A percentile compares a stretch with the other conserved stretches of the same genome.
These are phyloP conservation scores for Penstemon barbatus DNA, from an alignment of 257 asterid genomes.

Conservation along the genomic window DNA sequence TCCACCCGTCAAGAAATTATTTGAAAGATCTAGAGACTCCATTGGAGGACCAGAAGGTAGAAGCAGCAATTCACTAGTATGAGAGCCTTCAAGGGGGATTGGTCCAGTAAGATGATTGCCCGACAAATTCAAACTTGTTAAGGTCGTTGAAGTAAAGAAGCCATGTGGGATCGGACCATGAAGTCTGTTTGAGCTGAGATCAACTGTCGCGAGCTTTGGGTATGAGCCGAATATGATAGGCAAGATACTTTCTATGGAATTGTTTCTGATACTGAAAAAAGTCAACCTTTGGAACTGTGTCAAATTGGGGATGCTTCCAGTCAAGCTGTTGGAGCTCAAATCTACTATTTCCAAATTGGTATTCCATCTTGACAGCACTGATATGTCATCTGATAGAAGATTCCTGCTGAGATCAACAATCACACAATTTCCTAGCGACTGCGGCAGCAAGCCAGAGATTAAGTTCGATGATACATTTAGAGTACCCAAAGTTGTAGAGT, in stretches of 20 bases:
- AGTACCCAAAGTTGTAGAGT: slow-evolving; percentile 60
- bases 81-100: slow-evolving; percentile 66
- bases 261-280: slow-evolving; percentile 55
- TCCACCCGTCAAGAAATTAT: slow-evolving; percentile 61
- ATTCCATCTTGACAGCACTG: slow-evolving; percentile 58
- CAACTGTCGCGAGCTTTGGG: slow-evolving; percentile 51
- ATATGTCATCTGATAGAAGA: slow-evolving; percentile 51
- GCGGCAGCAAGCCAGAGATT: slow-evolving; percentile 67
- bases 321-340: slow-evolving; percentile 74
- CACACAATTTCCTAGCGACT: slow-evolving; percentile 60
- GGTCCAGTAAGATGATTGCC: slow-evolving; percentile 68
- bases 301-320: slow-evolving; percentile 64
- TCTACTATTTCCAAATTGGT: slow-evolving; percentile 60
- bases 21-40: slow-evolving; percentile 81
- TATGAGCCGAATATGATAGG: slow-evolving; percentile 47
- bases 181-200: slow-evolving; percentile 71
- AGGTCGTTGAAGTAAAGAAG: slow-evolving; percentile 57
- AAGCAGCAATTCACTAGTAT: slow-evolving; percentile 56
- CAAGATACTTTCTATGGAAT: slow-evolving; percentile 61
- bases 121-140: slow-evolving; percentile 68
- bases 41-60: slow-evolving; percentile 59
- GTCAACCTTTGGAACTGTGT: slow-evolving; percentile 60
- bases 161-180: slow-evolving; percentile 64
- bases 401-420: slow-evolving; percentile 74
- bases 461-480: slow-evolving; percentile 80